phyloP scores from a whole-genome alignment of 2,329 filamentous ascomycete genomes.

The Xylariales sp. region DNA sequence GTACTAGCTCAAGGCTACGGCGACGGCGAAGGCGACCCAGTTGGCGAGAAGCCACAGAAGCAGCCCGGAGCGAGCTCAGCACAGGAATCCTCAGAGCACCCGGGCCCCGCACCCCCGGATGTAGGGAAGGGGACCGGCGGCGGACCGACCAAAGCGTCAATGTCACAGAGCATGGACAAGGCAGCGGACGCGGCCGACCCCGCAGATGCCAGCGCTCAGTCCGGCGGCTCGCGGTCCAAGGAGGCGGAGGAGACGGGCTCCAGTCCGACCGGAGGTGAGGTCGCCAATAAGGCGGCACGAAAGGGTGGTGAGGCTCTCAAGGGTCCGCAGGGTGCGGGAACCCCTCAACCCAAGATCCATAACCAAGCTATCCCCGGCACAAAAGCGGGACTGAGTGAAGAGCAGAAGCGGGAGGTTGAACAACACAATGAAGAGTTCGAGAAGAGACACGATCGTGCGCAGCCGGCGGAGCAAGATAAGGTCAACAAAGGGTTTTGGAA shows the following conservation, averaged over 20 bases:
- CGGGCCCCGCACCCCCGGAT: constrained; percentile 34
- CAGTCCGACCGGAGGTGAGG: constrained; percentile 23
- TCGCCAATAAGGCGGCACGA: constrained; percentile 17
- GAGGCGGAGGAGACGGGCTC: constrained; percentile 33
- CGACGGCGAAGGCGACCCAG: constrained; percentile 33
- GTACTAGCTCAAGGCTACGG: constrained; percentile 32
- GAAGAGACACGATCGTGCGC: constrained; percentile 44
- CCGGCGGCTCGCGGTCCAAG: constrained; percentile 34
- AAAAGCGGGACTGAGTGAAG: constrained; percentile 36
- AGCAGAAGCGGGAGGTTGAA: constrained; percentile 53
- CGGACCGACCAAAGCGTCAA: constrained; percentile 28
- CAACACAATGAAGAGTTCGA: constrained; percentile 56
- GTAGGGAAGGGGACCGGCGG: constrained; percentile 34
- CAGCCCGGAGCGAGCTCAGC: constrained; percentile 27
- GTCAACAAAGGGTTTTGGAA: constrained; percentile 54
- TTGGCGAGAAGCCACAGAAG: constrained; percentile 29
- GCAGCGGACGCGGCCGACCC: constrained; percentile 18
- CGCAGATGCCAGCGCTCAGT: constrained; percentile 30
- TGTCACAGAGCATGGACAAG: constrained; percentile 20
- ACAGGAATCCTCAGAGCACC: constrained; percentile 35
- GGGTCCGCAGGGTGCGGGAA: constrained; percentile 24
- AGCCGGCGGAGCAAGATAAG: constrained; percentile 39
- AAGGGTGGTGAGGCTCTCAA: constrained; percentile 28
- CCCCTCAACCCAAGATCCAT: constrained; percentile 46
- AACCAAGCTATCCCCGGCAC: constrained; percentile 39